Base-by-base conservation (phyloP, 768 basidiomycete species). In the Antrodiella citrinella region DNA sequence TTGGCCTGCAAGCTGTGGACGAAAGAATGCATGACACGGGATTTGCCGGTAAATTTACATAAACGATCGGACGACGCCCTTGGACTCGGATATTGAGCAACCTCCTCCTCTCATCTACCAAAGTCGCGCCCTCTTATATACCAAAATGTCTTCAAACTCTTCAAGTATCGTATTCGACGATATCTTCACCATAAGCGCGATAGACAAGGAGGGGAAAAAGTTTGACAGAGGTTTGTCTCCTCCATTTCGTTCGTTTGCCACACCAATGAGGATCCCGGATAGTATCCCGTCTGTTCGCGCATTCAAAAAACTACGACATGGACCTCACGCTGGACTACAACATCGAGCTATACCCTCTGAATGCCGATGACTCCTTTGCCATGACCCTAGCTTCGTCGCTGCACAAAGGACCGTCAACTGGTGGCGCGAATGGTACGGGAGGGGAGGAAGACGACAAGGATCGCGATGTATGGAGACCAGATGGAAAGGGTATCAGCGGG, bases 121-220 rank as follows among this genome's bases (percentile, higher is more conserved):
- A n/a, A n/a, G n/a, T 35, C 7, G 30, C 30, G 15, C 15, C 15
- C 30, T 35, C 30, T 7, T 35, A 7, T 7, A 15, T 15, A 7
- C 30, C 30, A 35, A 35, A 35, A 63, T 62, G 63, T 39, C 62
- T 10, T 38, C 63, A 0, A 61, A 58, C 45, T 72, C 81, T 39
- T 85, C 86, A 1, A 86, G 75, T 64, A 80, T 95, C 59, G 80
- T 96, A 51, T 97, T 97, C 62, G 89, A 94, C 62, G 95, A 97
- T 65, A 84, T 93, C 42, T 97, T 98, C 69, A 84, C 79, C 10
- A 86, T 95, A 57, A 77, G 79, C 57, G 82, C 68, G 41, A 88
- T 94, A 45, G 84, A 94, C 72, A 83, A 81, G 66, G 94, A 93
- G 59, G 95, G 95, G 44, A 96, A 89, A 74, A 96, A 94, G 66